Evolutionary conservation across 768 basidiomycete species (phyloP).

Genomic region (Glaciozyma antarctica): DNA sequence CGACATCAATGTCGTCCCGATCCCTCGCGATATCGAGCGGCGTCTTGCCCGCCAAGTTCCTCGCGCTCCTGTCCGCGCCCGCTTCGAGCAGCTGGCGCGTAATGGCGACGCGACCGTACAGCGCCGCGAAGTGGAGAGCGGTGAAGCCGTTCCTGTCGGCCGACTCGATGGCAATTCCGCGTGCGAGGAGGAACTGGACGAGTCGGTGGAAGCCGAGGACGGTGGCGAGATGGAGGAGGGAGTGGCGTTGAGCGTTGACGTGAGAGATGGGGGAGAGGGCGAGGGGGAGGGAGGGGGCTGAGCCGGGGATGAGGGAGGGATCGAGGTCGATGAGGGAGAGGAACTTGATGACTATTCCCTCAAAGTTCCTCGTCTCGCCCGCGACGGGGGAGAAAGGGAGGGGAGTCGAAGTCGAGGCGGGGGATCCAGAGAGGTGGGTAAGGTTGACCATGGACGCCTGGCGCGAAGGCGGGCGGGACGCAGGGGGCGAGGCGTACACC

Average conservation of each 20-base stretch:
- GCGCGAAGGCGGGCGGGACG: conserved; percentile 19
- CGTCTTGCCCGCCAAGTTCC: conserved; percentile 39
- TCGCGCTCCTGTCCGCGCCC: conserved; percentile 55
- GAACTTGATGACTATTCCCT: conserved; percentile 67
- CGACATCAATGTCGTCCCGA: conserved; percentile 39
- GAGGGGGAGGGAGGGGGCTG: conserved; percentile 40
- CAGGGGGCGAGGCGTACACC: conserved; percentile 12
- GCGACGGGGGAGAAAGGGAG: conserved; percentile 2
- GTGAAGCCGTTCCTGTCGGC: conserved; percentile 87
- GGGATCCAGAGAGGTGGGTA: neutral
- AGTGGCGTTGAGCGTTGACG: conserved; percentile 62
- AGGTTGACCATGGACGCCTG: conserved; percentile 10
- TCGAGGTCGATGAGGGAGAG: conserved; percentile 63
- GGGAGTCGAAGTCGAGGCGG: neutral
- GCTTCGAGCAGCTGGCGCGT: conserved; percentile 59
- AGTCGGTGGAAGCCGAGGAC: conserved; percentile 68
- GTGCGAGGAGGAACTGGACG: conserved; percentile 59
- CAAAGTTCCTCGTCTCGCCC: conserved; percentile 48
- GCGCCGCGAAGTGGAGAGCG: conserved; percentile 72
- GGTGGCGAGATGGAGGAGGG: conserved; percentile 75
- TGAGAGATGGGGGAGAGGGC: conserved; percentile 56
- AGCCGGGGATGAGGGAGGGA: conserved; percentile 44
- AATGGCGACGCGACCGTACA: conserved; percentile 57
- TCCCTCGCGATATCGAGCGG: conserved; percentile 41
- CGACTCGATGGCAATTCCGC: conserved; percentile 65